Conservation (phyloP, 306 rosid genomes). For the Prunus salicina region DNA sequence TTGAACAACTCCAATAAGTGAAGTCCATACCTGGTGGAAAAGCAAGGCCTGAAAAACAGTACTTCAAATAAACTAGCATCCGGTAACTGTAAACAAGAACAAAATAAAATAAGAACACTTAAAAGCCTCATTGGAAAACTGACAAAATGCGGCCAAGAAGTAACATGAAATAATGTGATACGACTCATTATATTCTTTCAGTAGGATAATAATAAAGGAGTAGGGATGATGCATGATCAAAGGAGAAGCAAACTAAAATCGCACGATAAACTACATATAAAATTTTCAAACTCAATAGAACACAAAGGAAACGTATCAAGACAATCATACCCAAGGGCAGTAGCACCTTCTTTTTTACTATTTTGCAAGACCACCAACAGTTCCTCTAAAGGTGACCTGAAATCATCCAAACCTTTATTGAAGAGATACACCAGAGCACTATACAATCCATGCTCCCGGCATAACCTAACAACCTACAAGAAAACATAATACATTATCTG, state of each 20-base stretch:
- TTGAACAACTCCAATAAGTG: constrained; percentile 3
- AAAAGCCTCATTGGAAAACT: constrained; percentile 21
- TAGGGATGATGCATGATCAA: not conserved
- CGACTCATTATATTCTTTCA: not conserved
- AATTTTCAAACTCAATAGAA: not conserved
- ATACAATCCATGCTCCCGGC: constrained; percentile 91
- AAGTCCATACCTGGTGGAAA: constrained; percentile 86
- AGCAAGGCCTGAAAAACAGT: constrained; percentile 92
- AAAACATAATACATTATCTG: constrained; percentile 21
- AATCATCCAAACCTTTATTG: constrained; percentile 93
- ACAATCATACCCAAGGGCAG: constrained; percentile 67
- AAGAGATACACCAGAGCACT: constrained; percentile 92
- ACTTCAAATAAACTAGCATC: constrained; percentile 90
- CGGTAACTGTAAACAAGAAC: constrained; percentile 60
- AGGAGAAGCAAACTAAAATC: not conserved
- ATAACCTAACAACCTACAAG: constrained; percentile 74
- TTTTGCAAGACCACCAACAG: constrained; percentile 72
- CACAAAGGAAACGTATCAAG: not conserved
- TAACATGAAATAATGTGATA: not conserved
- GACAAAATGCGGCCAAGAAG: constrained; percentile 14
- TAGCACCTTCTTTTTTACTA: constrained; percentile 59
- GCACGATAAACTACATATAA: not conserved
- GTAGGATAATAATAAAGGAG: not conserved
- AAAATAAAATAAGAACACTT: constrained; percentile 15
- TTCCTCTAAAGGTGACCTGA: constrained; percentile 90